Evolutionary conservation across 2,329 filamentous ascomycete species (phyloP), one percentile per base, ranked within the genome.

Genomic region (Dactylellina parvicollis): DNA sequence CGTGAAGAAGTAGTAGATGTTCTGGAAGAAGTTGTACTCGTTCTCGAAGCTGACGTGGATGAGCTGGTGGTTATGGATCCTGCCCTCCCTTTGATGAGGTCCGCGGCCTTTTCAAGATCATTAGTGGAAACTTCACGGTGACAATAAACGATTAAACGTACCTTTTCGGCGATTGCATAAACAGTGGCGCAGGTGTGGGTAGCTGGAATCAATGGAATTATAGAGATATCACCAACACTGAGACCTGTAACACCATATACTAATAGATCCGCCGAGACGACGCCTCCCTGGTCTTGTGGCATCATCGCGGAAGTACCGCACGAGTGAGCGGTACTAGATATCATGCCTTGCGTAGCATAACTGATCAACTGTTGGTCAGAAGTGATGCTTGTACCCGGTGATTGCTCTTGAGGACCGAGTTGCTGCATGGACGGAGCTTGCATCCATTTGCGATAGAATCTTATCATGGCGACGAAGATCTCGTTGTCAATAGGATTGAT

Each of bases 241-340:
- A 84, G 75, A 59, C 83, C 83, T 36, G 76, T 76, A 22, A 81
- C 82, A 2, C 83, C 83, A 69, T 83, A 83, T 0, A 84, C 83
- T 47, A 78, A 76, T 3, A 84, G 77, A 16, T 79, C 76, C 5
- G 82, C 75, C 62, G 84, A 81, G 0, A 86, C 84, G 10, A 86
- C 85, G 1, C 84, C 85, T 0, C 84, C 84, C 1, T 83, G 79
- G 26, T 81, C 81, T 22, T 78, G 76, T 1, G 83, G 83, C 59
- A 83, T 79, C 84, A 86, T 86, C 5, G 83, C 81, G 46, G 82
- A 82, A n/a, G 83, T 86, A 10, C 85, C 84, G 1, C 81, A 79
- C 0, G 83, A 81, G 77, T 87, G 85, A 75, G 83, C 86, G 52
- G 82, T 82, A 0, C 82, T 83, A n/a, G 78, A 79, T 14, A 81